Evolutionary conservation across 768 basidiomycete species (phyloP).

Genomic region (Mycena indigotica): DNA sequence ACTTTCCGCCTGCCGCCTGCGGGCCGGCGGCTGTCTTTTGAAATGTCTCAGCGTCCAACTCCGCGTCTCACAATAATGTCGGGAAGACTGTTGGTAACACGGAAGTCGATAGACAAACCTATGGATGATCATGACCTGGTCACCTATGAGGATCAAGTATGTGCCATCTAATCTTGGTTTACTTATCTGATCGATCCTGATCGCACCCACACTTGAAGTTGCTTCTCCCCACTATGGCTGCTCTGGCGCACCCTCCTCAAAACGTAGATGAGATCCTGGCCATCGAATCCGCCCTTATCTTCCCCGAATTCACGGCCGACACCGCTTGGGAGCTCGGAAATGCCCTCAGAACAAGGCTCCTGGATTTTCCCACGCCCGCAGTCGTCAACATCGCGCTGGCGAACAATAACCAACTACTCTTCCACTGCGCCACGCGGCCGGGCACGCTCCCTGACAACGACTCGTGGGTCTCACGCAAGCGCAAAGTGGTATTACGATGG

Average conservation of each 20-base stretch:
- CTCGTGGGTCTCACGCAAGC: constrained; percentile 37
- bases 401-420: constrained; percentile 32
- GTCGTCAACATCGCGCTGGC: constrained; percentile 34
- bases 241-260: neutral
- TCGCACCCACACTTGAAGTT: no score
- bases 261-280: constrained; percentile 24
- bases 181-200: no score
- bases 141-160: no score
- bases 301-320: constrained; percentile 31
- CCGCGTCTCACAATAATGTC: no score
- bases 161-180: no score
- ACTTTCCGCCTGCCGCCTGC: no score
- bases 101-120: no score
- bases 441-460: constrained; percentile 35
- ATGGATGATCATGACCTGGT: no score
- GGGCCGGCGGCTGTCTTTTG: no score
- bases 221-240: neutral
- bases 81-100: no score
- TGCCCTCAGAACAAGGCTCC: constrained; percentile 26
- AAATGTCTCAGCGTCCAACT: no score
- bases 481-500: constrained; percentile 34
- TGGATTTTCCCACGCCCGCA: constrained; percentile 25
- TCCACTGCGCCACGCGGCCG: constrained; percentile 29
- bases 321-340: constrained; percentile 37
- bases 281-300: constrained; percentile 29